Base-by-base conservation (phyloP, 768 basidiomycete species). In the Lyophyllum decastes region DNA sequence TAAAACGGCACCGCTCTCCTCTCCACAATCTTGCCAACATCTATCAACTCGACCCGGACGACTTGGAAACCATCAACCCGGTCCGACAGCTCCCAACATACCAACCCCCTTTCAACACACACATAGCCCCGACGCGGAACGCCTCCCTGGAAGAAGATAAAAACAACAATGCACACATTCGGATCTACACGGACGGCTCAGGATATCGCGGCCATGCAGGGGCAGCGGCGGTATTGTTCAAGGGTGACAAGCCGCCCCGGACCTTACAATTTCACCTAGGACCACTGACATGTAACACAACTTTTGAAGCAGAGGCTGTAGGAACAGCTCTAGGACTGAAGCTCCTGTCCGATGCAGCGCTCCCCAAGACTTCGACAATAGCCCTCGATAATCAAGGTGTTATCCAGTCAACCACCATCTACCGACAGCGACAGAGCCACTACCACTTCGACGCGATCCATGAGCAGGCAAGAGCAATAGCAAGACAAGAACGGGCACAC, bases 401-500 rank as follows among this genome's bases (percentile, higher is more conserved):
- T 16, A 54, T 54, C 30, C 27, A 19, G 22, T 44, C 43, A n/a
- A 44, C 43, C 11, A 43, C 52, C 2, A 33, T 54, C 16, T 27
- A 9, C 14, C 2, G 30, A 19, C 52, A 54, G 45, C 24, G 44
- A 11, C 27, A 33, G 43, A 47, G 53, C n/a, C 53, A 54, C 4
- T 54, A 54, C 53, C 53, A 46, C 44, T 46, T 54, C 19, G 53
- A 54, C 26, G 53, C 30, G 3, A 46, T 46, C 12, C 43, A 54
- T 26, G 1, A 2, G 33, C 41, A 44, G 33, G 52, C 43, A 4
- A 3, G n/a, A n/a, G 12, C 2, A 8, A 14, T 54, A 24, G 41
- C 35, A 7, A 2, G 30, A 19, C n/a, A 16, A 12, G 24, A 45
- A 7, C 11, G 26, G 11, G 21, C 8, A 43, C 24, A 19, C 17